Conservation (phyloP, 371 early-diverging fungal genomes). For the Mycotypha africana region DNA sequence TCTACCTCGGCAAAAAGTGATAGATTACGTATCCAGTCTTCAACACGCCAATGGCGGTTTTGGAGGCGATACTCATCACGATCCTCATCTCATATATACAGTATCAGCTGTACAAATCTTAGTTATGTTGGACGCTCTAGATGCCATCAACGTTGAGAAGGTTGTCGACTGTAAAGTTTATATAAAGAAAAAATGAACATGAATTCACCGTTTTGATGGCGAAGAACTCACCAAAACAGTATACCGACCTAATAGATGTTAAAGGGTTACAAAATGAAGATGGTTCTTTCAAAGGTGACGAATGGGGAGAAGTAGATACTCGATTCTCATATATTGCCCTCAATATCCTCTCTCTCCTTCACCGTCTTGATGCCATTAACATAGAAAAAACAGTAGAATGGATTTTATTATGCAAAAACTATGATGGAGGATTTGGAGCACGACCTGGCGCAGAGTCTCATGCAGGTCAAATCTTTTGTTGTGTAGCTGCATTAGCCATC, state of each 20-base stretch:
- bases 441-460: slow-evolving; percentile 95
- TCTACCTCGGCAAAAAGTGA: slow-evolving; percentile 67
- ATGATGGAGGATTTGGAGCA: slow-evolving; percentile 97
- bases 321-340: slow-evolving; percentile 91
- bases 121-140: slow-evolving; percentile 75
- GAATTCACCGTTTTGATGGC: not conserved
- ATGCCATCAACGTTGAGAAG: slow-evolving; percentile 62
- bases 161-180: slow-evolving; percentile 74
- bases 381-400: slow-evolving; percentile 70
- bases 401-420: slow-evolving; percentile 83
- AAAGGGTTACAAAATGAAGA: slow-evolving; percentile 53
- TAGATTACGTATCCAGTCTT: slow-evolving; percentile 74
- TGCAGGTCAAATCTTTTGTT: slow-evolving; percentile 93
- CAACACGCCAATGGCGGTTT: slow-evolving; percentile 88
- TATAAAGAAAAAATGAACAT: too few relatives aligned
- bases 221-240: too few relatives aligned
- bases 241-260: too few relatives aligned
- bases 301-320: slow-evolving; percentile 95
- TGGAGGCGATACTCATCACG: slow-evolving; percentile 85
- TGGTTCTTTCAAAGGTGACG: slow-evolving; percentile 89
- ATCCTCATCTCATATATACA: slow-evolving; percentile 91
- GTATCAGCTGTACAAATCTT: slow-evolving; percentile 94
- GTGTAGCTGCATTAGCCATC: slow-evolving; percentile 86
- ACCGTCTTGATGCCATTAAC: slow-evolving; percentile 69
- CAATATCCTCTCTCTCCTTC: slow-evolving; percentile 69